These are phyloP conservation scores for Heracleum sosnowskyi DNA, from an alignment of 129 eudicot species.

Conservation along the genomic window DNA sequence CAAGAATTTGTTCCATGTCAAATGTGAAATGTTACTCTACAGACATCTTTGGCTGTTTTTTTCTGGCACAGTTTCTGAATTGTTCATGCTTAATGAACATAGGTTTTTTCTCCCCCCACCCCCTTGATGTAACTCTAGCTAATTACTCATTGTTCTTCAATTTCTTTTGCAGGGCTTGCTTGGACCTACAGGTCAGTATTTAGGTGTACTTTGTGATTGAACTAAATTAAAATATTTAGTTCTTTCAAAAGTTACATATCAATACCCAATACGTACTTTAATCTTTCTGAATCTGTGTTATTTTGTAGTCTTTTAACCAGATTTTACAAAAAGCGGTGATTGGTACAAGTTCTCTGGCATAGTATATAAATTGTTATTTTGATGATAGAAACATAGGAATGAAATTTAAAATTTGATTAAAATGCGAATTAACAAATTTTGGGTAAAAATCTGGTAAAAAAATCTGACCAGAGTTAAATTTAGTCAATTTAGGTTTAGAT, in stretches of 20 bases:
- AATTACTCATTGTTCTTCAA: not conserved
- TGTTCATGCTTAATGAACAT: not conserved
- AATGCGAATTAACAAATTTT: not conserved
- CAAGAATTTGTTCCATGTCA: not conserved
- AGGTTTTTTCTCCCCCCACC: not conserved
- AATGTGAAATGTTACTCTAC: not conserved
- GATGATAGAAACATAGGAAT: not conserved
- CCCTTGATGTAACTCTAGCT: not conserved
- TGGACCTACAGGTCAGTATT: constrained; percentile 28
- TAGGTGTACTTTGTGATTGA: not conserved
- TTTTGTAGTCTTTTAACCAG: not conserved
- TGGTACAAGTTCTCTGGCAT: not conserved
- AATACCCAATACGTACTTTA: not conserved
- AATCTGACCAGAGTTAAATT: not conserved
- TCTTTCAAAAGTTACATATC: not conserved
- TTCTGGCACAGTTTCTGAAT: not conserved
- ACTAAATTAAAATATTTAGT: not conserved
- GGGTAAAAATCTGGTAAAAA: not conserved
- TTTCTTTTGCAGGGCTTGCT: constrained; percentile 18
- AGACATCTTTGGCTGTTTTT: not conserved
- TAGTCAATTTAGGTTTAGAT: not conserved
- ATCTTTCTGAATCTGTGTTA: not conserved
- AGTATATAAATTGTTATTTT: not conserved
- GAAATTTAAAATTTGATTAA: not conserved
- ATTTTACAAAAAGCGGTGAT: not conserved